These are phyloP conservation scores for Ceratocystis lukuohia DNA, from an alignment of 2,329 filamentous ascomycete species.

Conservation along the genomic window DNA sequence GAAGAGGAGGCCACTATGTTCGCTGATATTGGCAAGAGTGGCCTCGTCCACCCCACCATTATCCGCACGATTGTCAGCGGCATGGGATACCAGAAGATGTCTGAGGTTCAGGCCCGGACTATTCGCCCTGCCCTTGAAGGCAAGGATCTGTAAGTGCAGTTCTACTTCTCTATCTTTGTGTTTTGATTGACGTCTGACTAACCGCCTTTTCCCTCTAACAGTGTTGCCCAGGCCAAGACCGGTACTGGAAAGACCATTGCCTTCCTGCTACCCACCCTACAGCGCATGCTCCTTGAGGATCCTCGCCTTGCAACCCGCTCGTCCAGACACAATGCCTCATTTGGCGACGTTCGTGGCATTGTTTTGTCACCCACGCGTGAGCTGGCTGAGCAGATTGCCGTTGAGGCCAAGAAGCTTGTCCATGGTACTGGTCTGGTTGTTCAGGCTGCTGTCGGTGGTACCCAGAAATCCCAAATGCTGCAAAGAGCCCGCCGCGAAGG, in stretches of 20 bases:
- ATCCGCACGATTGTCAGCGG: constrained; percentile 54
- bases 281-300: constrained; percentile 57
- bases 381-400: constrained; percentile 66
- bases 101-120: constrained; percentile 75
- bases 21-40: constrained; percentile 31
- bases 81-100: constrained; percentile 77
- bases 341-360: constrained; percentile 52
- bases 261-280: constrained; percentile 75
- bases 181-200: constrained; percentile 10
- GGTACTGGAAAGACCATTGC: constrained; percentile 94
- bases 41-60: constrained; percentile 47
- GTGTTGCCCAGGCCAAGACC: constrained; percentile 87
- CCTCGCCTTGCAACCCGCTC: constrained; percentile 42
- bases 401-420: constrained; percentile 59
- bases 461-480: constrained; percentile 59
- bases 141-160: constrained; percentile 57
- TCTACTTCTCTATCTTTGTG: constrained; percentile 21
- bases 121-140: constrained; percentile 70
- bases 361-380: constrained; percentile 70
- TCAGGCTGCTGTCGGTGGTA: constrained; percentile 81
- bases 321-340: constrained; percentile 28
- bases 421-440: constrained; percentile 51
- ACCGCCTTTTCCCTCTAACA: constrained; percentile 25
- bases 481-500: constrained; percentile 55
- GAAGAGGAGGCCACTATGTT: constrained; percentile 30